Base-by-base conservation (phyloP, 1,284 basidiomycete genomes). In the Ustilago loliicola region DNA sequence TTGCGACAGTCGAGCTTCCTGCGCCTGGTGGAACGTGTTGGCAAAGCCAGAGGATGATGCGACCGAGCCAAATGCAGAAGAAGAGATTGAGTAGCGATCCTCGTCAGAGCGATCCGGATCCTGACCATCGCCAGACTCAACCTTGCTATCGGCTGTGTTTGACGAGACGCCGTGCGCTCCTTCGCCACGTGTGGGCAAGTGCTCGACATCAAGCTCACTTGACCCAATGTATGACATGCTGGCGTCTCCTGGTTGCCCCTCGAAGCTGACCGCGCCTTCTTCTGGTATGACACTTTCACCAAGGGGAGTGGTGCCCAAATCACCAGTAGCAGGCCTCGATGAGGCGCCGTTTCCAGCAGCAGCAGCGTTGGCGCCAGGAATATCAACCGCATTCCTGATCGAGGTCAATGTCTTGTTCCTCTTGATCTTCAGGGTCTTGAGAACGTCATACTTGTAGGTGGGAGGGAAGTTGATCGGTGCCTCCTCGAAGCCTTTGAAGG, bases 401-500 rank as follows among this genome's bases (percentile, higher is more conserved):
- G 60, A 66, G 8, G 54, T 56, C 55, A 66, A 36, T 19, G 67
- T 71, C 61, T 65, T 72, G 59, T 54, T 60, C 83, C 42, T 85
- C 86, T 54, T 86, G 77, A 74, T 60, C 71, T 87, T 88, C 53
- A 88, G 79, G 27, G 87, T 87, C 74, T 86, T 87, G 76, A 87
- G 87, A 19, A 94, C 92, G 72, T 94, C 91, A 79, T 93, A 94
- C 83, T 94, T 94, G 89, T 94, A 94, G 0, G 93, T 94, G 0
- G 84, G 84, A 13, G 83, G 82, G 48, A 85, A 85, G 19, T 59
- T 25, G 56, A 84, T 84, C 1, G 79, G 72, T 5, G 80, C 82
- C 65, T 85, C 93, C 10, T 87, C 81, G 82, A 94, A 94, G 9
- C 92, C 93, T 27, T 85, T 83, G 63, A 89, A 87, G 0, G 88